A percentile compares a stretch with the other conserved stretches of the same genome.
These are phyloP conservation scores for Spizellomyces sp. DNA, from an alignment of 192 early-diverging fungal genomes.

Conservation along the genomic window DNA sequence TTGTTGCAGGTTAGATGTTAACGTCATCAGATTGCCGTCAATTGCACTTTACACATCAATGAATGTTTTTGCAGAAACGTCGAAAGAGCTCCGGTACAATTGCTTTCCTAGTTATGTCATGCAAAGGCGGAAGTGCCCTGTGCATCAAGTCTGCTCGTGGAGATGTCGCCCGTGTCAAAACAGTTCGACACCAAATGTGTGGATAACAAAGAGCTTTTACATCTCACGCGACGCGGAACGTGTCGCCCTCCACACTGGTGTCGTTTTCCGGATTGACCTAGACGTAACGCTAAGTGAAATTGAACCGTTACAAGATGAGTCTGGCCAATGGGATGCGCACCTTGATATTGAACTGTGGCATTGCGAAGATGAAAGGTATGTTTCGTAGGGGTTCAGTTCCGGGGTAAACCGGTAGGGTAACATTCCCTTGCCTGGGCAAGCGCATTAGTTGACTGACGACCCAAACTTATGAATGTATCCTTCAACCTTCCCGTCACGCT, in stretches of 20 bases:
- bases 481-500: too few relatives aligned
- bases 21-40: too few relatives aligned
- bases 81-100: constrained; percentile 2
- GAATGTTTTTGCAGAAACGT: background rate
- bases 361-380: constrained; percentile 16
- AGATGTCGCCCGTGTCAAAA: too few relatives aligned
- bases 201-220: background rate
- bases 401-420: background rate
- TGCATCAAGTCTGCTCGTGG: too few relatives aligned
- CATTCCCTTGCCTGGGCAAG: background rate
- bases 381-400: background rate
- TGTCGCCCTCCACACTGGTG: constrained; percentile 4
- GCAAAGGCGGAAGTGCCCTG: too few relatives aligned
- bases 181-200: background rate
- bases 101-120: too few relatives aligned
- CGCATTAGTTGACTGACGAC: too few relatives aligned
- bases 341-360: constrained; percentile 30
- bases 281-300: constrained; percentile 9
- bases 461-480: too few relatives aligned
- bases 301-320: background rate
- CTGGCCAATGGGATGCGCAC: constrained; percentile 5
- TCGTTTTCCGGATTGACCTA: constrained; percentile 12
- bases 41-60: too few relatives aligned
- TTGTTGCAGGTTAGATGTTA: too few relatives aligned
- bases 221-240: constrained; percentile 4